phyloP scores from a whole-genome alignment of 2,329 filamentous ascomycete genomes.

The Scedosporium aurantiacum region DNA sequence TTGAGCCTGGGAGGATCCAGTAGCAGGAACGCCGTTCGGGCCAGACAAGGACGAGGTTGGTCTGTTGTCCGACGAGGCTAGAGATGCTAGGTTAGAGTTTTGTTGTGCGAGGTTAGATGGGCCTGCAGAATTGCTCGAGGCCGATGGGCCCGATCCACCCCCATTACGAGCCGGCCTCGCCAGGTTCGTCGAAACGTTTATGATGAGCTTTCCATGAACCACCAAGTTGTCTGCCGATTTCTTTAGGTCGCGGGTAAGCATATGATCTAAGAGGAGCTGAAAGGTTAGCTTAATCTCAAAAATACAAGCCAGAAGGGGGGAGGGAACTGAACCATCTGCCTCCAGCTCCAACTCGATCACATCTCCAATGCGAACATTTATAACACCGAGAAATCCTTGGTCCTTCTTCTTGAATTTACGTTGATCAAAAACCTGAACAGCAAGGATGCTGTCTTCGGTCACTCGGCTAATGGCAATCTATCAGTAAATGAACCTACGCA shows the following conservation, averaged over 20 bases:
- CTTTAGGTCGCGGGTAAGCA: constrained; percentile 94
- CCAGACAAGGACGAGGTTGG: constrained; percentile 39
- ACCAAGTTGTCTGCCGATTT: constrained; percentile 97
- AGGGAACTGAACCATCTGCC: constrained; percentile 64
- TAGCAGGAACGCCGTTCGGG: constrained; percentile 28
- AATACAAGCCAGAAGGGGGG: constrained; percentile 10
- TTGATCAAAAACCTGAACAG: constrained; percentile 97
- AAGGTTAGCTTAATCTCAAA: constrained; percentile 17
- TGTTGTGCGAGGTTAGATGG: not conserved
- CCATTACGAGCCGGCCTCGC: constrained; percentile 47
- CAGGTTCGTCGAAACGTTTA: constrained; percentile 91
- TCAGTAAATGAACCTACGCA: not conserved
- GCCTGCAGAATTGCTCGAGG: not conserved
- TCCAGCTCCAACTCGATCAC: constrained; percentile 83
- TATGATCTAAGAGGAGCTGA: constrained; percentile 62
- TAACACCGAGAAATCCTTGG: constrained; percentile 93
- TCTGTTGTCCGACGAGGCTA: constrained; percentile 7
- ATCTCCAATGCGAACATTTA: constrained; percentile 92
- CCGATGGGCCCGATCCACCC: not conserved
- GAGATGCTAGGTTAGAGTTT: constrained; percentile 2
- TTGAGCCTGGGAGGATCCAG: constrained; percentile 27
- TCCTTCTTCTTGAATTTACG: constrained; percentile 99
- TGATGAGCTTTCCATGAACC: constrained; percentile 93
- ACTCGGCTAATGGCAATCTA: constrained; percentile 51
- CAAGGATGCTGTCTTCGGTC: constrained; percentile 90